phyloP scores from a whole-genome alignment of 129 eudicot genomes.

The Chrysanthemum seticuspe region DNA sequence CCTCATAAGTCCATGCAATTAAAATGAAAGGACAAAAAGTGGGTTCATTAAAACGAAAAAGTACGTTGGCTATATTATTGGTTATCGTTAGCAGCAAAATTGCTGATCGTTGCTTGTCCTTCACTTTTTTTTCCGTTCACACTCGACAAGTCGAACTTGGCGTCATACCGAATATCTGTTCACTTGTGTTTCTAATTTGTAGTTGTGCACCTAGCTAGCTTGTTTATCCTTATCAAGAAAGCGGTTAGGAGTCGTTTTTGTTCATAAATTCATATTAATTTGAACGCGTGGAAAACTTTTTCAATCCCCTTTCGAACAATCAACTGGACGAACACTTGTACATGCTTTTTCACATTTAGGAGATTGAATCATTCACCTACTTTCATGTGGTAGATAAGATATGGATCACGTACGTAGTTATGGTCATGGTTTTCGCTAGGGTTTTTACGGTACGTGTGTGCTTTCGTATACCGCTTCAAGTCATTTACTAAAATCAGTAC shows the following conservation, averaged over 20 bases:
- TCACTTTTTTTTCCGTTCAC: too few relatives aligned
- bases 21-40: too few relatives aligned
- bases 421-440: background rate
- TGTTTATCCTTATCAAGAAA: background rate
- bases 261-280: background rate
- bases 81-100: too few relatives aligned
- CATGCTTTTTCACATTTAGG: conserved; percentile 4
- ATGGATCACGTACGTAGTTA: background rate
- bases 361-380: conserved; percentile 12
- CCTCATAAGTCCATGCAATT: too few relatives aligned
- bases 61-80: too few relatives aligned
- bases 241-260: background rate
- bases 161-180: too few relatives aligned
- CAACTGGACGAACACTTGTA: conserved; percentile 8
- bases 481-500: background rate
- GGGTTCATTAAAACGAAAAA: too few relatives aligned
- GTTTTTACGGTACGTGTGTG: conserved; percentile 3
- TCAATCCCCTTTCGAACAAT: background rate
- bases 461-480: background rate
- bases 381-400: background rate
- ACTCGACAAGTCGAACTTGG: too few relatives aligned
- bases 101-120: too few relatives aligned
- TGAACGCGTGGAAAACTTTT: background rate
- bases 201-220: background rate
- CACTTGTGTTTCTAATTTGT: too few relatives aligned